Conservation (phyloP, 78 protist genomes). For the Dictyostelium firmibasis region DNA sequence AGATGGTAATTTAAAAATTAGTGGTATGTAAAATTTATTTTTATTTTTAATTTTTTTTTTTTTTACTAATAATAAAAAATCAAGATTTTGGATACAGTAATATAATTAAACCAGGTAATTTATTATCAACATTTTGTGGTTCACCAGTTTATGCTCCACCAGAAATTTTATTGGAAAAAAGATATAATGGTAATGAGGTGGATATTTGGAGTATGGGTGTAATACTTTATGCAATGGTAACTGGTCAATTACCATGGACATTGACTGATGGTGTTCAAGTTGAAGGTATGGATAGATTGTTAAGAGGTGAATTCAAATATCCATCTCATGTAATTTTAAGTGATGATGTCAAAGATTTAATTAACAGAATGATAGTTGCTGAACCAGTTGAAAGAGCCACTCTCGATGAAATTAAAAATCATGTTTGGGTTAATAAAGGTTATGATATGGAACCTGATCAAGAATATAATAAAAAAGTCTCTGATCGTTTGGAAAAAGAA, state of each 20-base stretch:
- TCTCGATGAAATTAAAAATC: slow-evolving; percentile 51
- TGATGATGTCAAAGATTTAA: slow-evolving; percentile 66
- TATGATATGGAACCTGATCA: slow-evolving; percentile 70
- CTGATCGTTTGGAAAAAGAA: slow-evolving; percentile 8
- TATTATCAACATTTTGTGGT: slow-evolving; percentile 90
- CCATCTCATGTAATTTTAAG: slow-evolving; percentile 52
- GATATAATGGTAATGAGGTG: slow-evolving; percentile 80
- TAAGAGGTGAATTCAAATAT: slow-evolving; percentile 67
- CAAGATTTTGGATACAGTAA: slow-evolving; percentile 91
- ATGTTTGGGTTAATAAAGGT: slow-evolving; percentile 73
- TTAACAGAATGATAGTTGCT: slow-evolving; percentile 68
- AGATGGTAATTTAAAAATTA: slow-evolving; percentile 86
- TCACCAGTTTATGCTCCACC: slow-evolving; percentile 93
- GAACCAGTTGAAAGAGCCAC: slow-evolving; percentile 52
- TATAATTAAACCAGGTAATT: slow-evolving; percentile 73
- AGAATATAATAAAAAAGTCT: slow-evolving; percentile 36
- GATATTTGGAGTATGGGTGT: slow-evolving; percentile 77
- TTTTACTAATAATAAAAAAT: no score
- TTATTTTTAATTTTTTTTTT: background rate
- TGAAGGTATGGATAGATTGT: slow-evolving; percentile 62
- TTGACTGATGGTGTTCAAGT: slow-evolving; percentile 80
- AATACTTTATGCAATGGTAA: slow-evolving; percentile 81
- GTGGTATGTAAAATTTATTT: slow-evolving; percentile 42
- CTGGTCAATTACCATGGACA: slow-evolving; percentile 83
- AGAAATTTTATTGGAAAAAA: slow-evolving; percentile 84